phyloP scores from a whole-genome alignment of 371 early-diverging fungal species.

The Rhizopus arrhizus region DNA sequence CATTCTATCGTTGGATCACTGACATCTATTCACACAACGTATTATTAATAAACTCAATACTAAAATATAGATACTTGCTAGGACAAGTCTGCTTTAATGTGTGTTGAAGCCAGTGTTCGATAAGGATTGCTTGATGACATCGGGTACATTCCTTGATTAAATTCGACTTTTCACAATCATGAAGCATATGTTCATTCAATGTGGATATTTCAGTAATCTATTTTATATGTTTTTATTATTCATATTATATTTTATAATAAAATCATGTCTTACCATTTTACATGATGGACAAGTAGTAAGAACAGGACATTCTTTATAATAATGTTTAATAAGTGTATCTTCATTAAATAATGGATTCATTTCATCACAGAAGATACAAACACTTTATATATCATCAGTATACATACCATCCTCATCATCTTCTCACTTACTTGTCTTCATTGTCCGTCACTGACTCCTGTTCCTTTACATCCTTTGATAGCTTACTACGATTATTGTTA shows the following conservation, averaged over 20 bases:
- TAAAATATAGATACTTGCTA: conserved; percentile 25
- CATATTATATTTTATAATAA: not conserved
- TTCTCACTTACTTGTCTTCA: not conserved
- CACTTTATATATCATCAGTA: conserved; percentile 10
- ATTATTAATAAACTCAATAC: conserved; percentile 17
- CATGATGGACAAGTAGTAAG: conserved; percentile 73
- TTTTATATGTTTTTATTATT: no score
- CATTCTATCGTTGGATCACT: conserved; percentile 24
- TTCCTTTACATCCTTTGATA: no score
- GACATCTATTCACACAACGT: not conserved
- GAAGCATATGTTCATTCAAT: conserved; percentile 65
- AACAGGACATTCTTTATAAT: conserved; percentile 77
- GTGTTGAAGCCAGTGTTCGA: conserved; percentile 63
- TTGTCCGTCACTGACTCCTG: not conserved
- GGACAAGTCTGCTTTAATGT: conserved; percentile 52
- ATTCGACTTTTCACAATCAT: conserved; percentile 67
- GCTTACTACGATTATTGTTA: no score
- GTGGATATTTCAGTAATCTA: conserved; percentile 77
- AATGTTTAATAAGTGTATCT: conserved; percentile 73
- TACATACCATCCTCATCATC: not conserved
- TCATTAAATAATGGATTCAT: conserved; percentile 68
- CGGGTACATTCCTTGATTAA: conserved; percentile 65
- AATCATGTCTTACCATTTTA: conserved; percentile 56
- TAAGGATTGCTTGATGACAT: conserved; percentile 66
- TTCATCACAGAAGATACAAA: conserved; percentile 83